These are phyloP conservation scores for Calophaca sinica DNA, from an alignment of 306 rosid genomes.

Conservation along the genomic window DNA sequence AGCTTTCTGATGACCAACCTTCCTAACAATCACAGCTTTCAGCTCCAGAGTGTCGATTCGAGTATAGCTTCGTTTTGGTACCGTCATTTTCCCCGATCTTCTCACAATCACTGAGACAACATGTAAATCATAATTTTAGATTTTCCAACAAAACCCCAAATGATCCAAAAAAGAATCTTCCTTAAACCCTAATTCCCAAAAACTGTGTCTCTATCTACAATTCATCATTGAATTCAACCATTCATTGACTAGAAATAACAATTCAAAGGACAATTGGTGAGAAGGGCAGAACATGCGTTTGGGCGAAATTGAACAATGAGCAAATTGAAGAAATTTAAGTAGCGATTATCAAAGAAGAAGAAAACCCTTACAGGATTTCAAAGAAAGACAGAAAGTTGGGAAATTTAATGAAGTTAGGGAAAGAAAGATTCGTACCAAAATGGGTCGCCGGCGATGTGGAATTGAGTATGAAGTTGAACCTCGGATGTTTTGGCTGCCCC, in stretches of 20 bases:
- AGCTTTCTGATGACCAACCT: slow-evolving; percentile 78
- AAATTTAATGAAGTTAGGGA: slow-evolving; percentile 38
- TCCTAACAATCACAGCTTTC: slow-evolving; percentile 69
- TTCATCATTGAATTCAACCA: slow-evolving; percentile 44
- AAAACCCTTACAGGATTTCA: slow-evolving; percentile 10
- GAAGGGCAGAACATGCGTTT: background rate
- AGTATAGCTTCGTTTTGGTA: slow-evolving; percentile 56
- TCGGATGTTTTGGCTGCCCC: background rate
- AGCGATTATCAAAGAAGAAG: slow-evolving; percentile 11
- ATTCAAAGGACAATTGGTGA: slow-evolving; percentile 10
- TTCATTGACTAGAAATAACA: background rate
- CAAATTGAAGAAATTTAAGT: background rate
- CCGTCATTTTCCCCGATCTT: slow-evolving; percentile 50
- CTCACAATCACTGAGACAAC: slow-evolving; percentile 39
- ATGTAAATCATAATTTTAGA: slow-evolving; percentile 47
- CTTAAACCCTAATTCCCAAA: slow-evolving; percentile 66
- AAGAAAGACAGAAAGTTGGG: slow-evolving; percentile 41
- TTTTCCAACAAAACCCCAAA: slow-evolving; percentile 52
- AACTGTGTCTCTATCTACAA: slow-evolving; percentile 42
- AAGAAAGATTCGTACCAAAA: slow-evolving; percentile 42
- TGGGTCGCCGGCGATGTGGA: background rate
- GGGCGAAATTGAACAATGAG: slow-evolving; percentile 21
- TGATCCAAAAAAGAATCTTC: slow-evolving; percentile 50
- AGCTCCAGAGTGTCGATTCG: slow-evolving; percentile 78
- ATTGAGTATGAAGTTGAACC: slow-evolving; percentile 34